Evolutionary conservation across 2,329 filamentous ascomycete genomes (phyloP).

Genomic region (Thelonectria rubi): DNA sequence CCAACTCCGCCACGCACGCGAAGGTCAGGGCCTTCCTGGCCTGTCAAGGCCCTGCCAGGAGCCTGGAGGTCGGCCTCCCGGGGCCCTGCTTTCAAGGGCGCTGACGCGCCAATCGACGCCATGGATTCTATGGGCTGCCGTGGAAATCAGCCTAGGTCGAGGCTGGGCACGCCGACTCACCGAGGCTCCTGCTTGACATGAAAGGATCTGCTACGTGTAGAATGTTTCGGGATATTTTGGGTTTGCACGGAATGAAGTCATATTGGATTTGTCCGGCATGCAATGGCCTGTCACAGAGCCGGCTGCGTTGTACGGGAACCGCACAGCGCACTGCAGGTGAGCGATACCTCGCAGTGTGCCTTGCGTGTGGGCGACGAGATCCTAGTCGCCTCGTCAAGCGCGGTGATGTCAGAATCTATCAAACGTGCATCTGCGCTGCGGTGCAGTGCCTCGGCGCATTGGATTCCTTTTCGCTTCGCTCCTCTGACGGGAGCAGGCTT

Average conservation of each 20-base stretch:
- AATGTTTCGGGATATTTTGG: slow-evolving; percentile 10
- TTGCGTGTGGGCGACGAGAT: not conserved
- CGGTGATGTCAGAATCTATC: slow-evolving; percentile 18
- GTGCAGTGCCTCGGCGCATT: not conserved
- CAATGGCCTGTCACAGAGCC: not conserved
- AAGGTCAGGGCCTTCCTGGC: slow-evolving; percentile 14
- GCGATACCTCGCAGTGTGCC: too few species aligned
- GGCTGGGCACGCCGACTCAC: too few species aligned
- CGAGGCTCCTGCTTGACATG: slow-evolving; percentile 1
- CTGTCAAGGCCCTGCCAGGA: slow-evolving; percentile 11
- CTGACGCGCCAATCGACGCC: slow-evolving; percentile 1
- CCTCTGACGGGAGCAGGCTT: not conserved
- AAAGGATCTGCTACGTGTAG: slow-evolving; percentile 13
- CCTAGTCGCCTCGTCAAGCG: slow-evolving; percentile 4
- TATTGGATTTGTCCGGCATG: not conserved
- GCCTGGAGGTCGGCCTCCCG: not conserved
- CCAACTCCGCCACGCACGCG: slow-evolving; percentile 22
- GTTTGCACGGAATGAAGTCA: not conserved
- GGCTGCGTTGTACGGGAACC: too few species aligned
- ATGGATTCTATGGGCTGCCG: not conserved
- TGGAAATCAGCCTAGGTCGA: slow-evolving; percentile 17
- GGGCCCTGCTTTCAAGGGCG: not conserved
- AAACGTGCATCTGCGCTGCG: not conserved
- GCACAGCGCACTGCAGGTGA: too few species aligned
- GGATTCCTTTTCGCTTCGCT: not conserved